Evolutionary conservation across 768 basidiomycete species (phyloP).

Genomic region (Boletus edulis): DNA sequence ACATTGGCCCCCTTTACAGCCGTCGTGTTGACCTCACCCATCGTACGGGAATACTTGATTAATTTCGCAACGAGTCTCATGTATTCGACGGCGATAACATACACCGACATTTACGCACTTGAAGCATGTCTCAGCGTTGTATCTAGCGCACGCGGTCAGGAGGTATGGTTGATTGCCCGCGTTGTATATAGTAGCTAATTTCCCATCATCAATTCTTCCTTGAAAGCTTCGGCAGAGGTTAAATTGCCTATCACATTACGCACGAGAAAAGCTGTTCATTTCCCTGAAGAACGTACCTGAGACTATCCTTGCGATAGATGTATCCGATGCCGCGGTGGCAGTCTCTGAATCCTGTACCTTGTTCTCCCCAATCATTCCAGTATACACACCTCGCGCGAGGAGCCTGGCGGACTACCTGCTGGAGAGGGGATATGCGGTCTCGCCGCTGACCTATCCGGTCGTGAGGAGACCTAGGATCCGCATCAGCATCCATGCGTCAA

Average conservation of each 20-base stretch:
- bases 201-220: not conserved
- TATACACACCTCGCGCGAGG: constrained; percentile 11
- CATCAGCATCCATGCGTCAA: constrained; percentile 15
- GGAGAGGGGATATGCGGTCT: constrained; percentile 12
- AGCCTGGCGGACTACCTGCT: constrained; percentile 14
- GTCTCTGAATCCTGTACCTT: not conserved
- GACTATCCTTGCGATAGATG: constrained; percentile 2
- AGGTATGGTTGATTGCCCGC: constrained; percentile 12
- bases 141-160: constrained; percentile 11
- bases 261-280: constrained; percentile 5
- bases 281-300: constrained; percentile 6
- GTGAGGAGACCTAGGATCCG: constrained; percentile 18
- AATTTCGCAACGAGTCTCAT: constrained; percentile 19
- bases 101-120: constrained; percentile 19
- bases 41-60: constrained; percentile 18
- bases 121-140: constrained; percentile 42
- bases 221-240: constrained; percentile 16
- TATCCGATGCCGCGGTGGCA: not conserved
- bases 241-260: constrained; percentile 9
- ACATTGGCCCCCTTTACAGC: constrained; percentile 2
- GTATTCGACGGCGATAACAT: constrained; percentile 23
- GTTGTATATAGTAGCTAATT: not conserved
- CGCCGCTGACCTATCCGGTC: constrained; percentile 9
- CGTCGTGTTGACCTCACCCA: constrained; percentile 17
- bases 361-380: constrained; percentile 20